These are phyloP conservation scores for Achlya hypogyna DNA, from an alignment of 352 stramenopile species.

Conservation along the genomic window DNA sequence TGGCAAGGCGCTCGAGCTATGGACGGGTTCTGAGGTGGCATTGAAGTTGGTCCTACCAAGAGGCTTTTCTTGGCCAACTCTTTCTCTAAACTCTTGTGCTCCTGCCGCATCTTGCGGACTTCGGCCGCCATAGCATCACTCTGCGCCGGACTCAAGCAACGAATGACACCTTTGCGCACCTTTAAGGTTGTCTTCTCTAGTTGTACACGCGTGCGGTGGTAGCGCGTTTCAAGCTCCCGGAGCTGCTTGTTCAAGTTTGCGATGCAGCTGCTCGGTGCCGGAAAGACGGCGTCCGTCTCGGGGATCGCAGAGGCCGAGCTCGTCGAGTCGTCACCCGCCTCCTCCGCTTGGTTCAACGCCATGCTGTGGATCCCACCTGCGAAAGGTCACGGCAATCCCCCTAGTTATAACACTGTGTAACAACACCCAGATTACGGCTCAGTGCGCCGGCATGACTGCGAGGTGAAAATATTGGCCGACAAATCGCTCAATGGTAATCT, in stretches of 20 bases:
- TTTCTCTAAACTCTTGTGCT: conserved; percentile 11
- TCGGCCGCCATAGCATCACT: conserved; percentile 36
- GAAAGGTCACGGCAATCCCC: too few relatives aligned
- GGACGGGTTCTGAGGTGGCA: background rate
- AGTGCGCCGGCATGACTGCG: too few relatives aligned
- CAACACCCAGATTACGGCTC: too few relatives aligned
- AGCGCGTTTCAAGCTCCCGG: conserved; percentile 61
- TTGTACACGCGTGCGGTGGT: conserved; percentile 61
- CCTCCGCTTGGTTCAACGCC: background rate
- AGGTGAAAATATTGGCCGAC: too few relatives aligned
- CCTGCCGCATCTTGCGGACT: conserved; percentile 48
- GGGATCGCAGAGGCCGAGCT: too few relatives aligned
- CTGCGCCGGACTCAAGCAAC: background rate
- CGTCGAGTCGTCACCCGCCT: too few relatives aligned
- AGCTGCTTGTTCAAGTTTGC: conserved; percentile 57
- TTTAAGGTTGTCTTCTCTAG: conserved; percentile 62
- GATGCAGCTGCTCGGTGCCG: conserved; percentile 43
- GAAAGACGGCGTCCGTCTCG: conserved; percentile 30
- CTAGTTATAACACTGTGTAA: too few relatives aligned
- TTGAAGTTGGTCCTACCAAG: background rate
- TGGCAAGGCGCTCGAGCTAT: conserved; percentile 64
- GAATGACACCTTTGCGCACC: conserved; percentile 22
- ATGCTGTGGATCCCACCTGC: too few relatives aligned
- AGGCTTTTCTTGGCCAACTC: conserved; percentile 5
- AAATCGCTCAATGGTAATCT: too few relatives aligned